Base-by-base conservation (phyloP, 208 protist genomes). In the Leishmania guyanensis region DNA sequence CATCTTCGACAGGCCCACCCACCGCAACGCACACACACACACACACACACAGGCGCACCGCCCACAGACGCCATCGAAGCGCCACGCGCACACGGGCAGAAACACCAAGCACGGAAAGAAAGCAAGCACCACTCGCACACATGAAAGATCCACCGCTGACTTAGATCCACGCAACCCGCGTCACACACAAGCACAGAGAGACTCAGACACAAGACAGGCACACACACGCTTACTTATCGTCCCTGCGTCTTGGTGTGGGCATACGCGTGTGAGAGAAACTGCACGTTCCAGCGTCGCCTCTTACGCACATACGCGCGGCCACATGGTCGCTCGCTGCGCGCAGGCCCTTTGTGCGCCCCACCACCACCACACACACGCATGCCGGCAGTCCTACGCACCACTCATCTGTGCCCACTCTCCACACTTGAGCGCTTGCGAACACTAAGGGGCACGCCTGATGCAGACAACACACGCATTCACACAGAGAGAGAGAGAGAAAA, bases 1-100 rank as follows among this genome's bases (percentile, higher is more conserved):
- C 9, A 26, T 26, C n/a, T 12, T 39, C 65, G 36, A 26, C 33
- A 64, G 50, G 51, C 53, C 53, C 62, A 79, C 14, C 3, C 60
- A 81, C 12, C 43, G 43, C 74, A n/a, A 39, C 77, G 70, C 65
- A 77, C 68, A 86, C 69, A 77, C 78, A 56, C 68, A 86, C 69
- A 77, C 78, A 56, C 76, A 68, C 76, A 85, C 39, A 79, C 54
- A 79, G 36, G 74, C 43, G 78, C 66, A 46, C 74, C 71, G 54
- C 43, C 22, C 74, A 65, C 66, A 69, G 29, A 75, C 36, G 75
- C 16, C 26, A 33, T 36, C 29, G n/a, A 66, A 6, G 29, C 46
- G 33, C 17, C 48, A 74, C 22, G 22, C 9, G 6, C 4, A 54
- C 22, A n/a, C 54, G 39, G 51, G 22, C 69, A 54, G 16, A 69